These are phyloP conservation scores for Lyophyllum atratum DNA, from an alignment of 768 basidiomycete species.

Conservation along the genomic window DNA sequence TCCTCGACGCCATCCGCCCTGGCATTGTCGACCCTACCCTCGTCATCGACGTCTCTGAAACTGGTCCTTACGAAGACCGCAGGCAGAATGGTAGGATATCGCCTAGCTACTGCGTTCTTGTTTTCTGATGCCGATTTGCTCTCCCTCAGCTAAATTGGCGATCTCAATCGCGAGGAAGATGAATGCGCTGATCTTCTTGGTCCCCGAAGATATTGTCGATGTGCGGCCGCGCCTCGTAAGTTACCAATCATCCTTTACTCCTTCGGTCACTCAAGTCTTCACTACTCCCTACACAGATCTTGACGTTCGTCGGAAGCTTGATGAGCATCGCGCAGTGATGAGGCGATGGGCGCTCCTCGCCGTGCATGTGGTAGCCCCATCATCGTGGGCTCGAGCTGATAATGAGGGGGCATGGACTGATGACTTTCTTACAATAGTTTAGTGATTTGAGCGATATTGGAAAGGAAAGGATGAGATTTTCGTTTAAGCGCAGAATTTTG, in stretches of 20 bases:
- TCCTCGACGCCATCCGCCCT: conserved; percentile 88
- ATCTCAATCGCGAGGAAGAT: conserved; percentile 99
- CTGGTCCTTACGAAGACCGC: conserved; percentile 81
- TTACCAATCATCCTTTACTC: conserved; percentile 12
- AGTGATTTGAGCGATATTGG: not conserved
- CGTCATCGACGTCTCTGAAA: conserved; percentile 60
- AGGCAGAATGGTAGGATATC: conserved; percentile 82
- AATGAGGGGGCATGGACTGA: not conserved
- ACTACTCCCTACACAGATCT: conserved; percentile 53
- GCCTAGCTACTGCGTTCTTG: not conserved
- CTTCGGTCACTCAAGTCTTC: not conserved
- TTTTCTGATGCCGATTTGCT: conserved; percentile 6
- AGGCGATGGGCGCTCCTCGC: not conserved
- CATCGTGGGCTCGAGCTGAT: not conserved
- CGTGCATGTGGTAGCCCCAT: not conserved
- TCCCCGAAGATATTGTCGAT: conserved; percentile 97
- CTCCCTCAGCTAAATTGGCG: conserved; percentile 80
- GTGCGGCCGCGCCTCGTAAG: conserved; percentile 86
- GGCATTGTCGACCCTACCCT: conserved; percentile 93
- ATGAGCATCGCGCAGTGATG: conserved; percentile 65
- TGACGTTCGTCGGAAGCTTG: conserved; percentile 94
- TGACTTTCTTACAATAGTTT: not conserved
- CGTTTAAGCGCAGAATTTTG: not conserved
- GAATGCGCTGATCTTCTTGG: conserved; percentile 94
- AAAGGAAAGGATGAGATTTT: not conserved